Evolutionary conservation across 2,329 filamentous ascomycete genomes (phyloP).

Genomic region (Colletotrichum godetiae): DNA sequence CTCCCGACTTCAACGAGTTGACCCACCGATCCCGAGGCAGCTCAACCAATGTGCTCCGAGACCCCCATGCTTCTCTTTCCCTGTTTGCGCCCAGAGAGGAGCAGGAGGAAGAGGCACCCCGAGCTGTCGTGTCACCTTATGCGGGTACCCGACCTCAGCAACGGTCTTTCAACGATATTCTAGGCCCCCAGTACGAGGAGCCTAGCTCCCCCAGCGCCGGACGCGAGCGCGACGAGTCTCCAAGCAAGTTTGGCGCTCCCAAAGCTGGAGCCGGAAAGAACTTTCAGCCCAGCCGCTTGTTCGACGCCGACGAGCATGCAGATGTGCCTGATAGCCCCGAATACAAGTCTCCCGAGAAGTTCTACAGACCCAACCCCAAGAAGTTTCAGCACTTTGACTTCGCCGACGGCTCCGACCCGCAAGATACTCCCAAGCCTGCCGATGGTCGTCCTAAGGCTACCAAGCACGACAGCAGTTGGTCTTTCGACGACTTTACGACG

Average conservation of each 20-base stretch:
- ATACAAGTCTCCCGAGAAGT: conserved; percentile 53
- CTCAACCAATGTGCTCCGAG: conserved; percentile 66
- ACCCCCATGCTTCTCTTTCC: conserved; percentile 77
- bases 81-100: conserved; percentile 79
- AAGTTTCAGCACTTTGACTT: conserved; percentile 92
- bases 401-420: conserved; percentile 70
- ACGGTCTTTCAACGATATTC: conserved; percentile 80
- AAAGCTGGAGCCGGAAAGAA: conserved; percentile 71
- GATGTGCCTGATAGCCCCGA: conserved; percentile 57
- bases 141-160: conserved; percentile 70
- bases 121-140: conserved; percentile 68
- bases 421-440: conserved; percentile 57
- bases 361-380: conserved; percentile 75
- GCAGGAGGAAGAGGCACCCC: conserved; percentile 42
- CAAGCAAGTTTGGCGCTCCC: conserved; percentile 57
- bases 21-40: conserved; percentile 60
- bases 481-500: conserved; percentile 88
- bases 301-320: conserved; percentile 63
- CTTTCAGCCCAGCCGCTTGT: conserved; percentile 72
- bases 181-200: conserved; percentile 58
- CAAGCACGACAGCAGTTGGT: conserved; percentile 83
- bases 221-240: conserved; percentile 64
- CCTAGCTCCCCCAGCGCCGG: conserved; percentile 48
- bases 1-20: conserved; percentile 50
- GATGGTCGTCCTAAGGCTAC: conserved; percentile 58